phyloP scores from a whole-genome alignment of 2,329 filamentous ascomycete species.

The Plectosphaerella sp. region DNA sequence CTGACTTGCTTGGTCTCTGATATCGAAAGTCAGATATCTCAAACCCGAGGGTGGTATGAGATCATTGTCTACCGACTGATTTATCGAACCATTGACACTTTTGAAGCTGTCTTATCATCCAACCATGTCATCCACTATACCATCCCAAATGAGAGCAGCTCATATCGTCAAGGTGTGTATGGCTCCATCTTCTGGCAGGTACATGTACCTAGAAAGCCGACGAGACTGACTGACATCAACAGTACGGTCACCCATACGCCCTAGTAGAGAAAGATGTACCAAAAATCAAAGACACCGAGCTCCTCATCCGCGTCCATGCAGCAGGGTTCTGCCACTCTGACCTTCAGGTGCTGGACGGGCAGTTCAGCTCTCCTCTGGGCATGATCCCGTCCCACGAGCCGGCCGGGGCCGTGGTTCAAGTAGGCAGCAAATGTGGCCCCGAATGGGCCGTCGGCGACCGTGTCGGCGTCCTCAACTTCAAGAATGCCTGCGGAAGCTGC shows the following conservation, averaged over 20 bases:
- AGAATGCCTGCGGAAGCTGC: slow-evolving; percentile 23
- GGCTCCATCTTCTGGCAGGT: not conserved
- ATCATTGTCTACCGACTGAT: not conserved
- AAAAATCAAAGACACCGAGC: slow-evolving; percentile 16
- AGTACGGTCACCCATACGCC: slow-evolving; percentile 24
- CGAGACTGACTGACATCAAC: not conserved
- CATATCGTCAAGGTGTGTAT: not conserved
- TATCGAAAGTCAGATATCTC: too few species aligned
- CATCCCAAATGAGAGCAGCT: slow-evolving; percentile 4
- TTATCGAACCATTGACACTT: not conserved
- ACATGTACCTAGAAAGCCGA: not conserved
- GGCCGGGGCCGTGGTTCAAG: slow-evolving; percentile 22
- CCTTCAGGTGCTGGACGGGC: slow-evolving; percentile 26
- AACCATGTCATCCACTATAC: not conserved
- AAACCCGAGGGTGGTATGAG: too few species aligned
- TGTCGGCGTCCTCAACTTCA: slow-evolving; percentile 29
- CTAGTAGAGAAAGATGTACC: slow-evolving; percentile 15
- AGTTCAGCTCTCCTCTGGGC: slow-evolving; percentile 20
- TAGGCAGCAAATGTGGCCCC: slow-evolving; percentile 17
- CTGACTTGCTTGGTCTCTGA: too few species aligned
- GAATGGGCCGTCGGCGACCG: slow-evolving; percentile 25
- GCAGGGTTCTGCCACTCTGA: slow-evolving; percentile 33
- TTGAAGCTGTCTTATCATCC: not conserved
- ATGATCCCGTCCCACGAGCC: slow-evolving; percentile 30
- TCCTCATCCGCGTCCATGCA: slow-evolving; percentile 25